Base-by-base conservation (phyloP, 371 early-diverging fungal species). In the Funneliformis caledonium region DNA sequence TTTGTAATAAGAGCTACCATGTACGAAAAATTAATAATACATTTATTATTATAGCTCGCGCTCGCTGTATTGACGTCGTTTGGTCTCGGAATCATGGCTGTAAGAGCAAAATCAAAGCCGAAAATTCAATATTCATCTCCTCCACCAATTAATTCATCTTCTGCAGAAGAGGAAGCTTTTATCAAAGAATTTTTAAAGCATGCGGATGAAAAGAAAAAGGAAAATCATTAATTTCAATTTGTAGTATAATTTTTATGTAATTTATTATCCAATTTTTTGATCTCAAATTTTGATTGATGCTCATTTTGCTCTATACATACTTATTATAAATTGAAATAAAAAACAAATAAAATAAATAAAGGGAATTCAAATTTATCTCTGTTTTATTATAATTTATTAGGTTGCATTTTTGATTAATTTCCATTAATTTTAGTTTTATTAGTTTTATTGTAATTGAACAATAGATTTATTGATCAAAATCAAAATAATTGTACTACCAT, bases 71-170 rank as follows among this genome's bases (percentile, higher is more conserved):
- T 88, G 50, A 86, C 81, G 16, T 56, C 77, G 26, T 84, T 87
- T 81, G 89, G 89, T 26, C 48, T 84, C 2, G 82, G 81, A 10
- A 70, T 82, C 81, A 81, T 81, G 62, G 81, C 83, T 10, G 82
- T 82, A 11, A 56, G 78, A 43, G 80, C 74, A 56, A 75, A 83
- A 37, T 83, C 84, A 75, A 89, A 89, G 85, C 89, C 90, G 80
- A 84, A 86, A 82, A 83, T 86, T 68, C 82, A 85, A 77, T 84
- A 86, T 74, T 82, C 87, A 70, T 83, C 88, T 74, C 85, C 88
- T 67, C 93, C 93, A 76, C 92, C 92, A 56, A 92, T 93, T 84
- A 90, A 90, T 83, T 90, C 93, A 64, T 83, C 88, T 78, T 91
- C 89, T 84, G 82, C 87, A 65, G 93, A 93, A 26, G 93, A 93